Evolutionary conservation across 441 rosid species (phyloP), one percentile per base, ranked within the genome.

Genomic region (Euphorbia schlechtendalii): DNA sequence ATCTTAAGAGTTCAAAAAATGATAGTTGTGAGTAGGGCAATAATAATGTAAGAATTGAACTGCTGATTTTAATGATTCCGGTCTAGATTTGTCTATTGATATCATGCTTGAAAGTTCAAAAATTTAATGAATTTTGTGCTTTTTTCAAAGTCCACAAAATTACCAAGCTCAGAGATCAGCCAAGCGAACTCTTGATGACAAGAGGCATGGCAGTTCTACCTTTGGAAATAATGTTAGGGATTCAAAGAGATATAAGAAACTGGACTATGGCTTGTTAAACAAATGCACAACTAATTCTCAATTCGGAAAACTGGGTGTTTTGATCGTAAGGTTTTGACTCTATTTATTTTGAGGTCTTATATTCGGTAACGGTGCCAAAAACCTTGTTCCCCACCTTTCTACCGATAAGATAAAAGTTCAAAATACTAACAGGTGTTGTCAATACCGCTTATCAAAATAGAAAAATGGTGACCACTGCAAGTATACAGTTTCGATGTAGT

Each of bases 1-100:
- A 85, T 54, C 83, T 64, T 46, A 78, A 74, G 59, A 79, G 73
- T 60, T 81, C 85, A 15, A 90, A 86, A 68, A 82, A 76, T 72
- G 84, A 81, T 55, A 81, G 76, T 40, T 74, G 68, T 60, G 74
- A 64, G 43, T 81, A 72, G 57, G 77, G 61, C 24, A 64, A 69
- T 41, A 74, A 70, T 64, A 76, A 69, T 66, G 90, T 78, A 66
- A 83, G 83, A 48, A 46, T 66, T 45, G 43, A 53, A 21, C 30
- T 45, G 2, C 46, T 71, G 10, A 49, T 49, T 71, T 40, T 17
- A 28, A 18, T 66, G 25, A 46, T 10, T 46, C 13, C 20, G 55
- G 17, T 41, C 14, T 41, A 13, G 46, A 41, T 30, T 8, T 27
- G 12, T 59, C 25, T 72, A 52, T 43, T 12, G 17, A 45, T n/a